Conservation (phyloP, 2,329 filamentous ascomycete species). For the Fusarium sp. region DNA sequence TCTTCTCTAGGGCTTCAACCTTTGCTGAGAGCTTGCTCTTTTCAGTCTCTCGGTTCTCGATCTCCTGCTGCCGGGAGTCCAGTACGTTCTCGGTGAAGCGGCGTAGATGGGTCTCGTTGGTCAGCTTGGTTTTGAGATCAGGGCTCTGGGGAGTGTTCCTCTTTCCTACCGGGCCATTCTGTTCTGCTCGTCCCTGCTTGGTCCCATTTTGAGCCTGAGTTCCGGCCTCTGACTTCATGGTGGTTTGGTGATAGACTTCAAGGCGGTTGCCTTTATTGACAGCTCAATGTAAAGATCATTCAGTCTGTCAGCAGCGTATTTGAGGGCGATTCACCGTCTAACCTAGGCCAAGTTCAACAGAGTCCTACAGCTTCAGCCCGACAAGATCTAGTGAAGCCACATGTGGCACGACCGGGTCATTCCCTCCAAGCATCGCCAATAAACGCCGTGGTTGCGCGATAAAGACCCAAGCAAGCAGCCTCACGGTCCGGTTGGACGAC, state of each 20-base stretch:
- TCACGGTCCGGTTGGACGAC: constrained; percentile 37
- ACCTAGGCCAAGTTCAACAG: constrained; percentile 11
- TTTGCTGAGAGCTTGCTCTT: constrained; percentile 44
- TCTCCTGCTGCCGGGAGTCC: constrained; percentile 51
- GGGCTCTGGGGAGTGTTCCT: constrained; percentile 26
- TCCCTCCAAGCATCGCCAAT: constrained; percentile 19
- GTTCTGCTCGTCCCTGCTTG: constrained; percentile 12
- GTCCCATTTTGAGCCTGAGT: constrained; percentile 3
- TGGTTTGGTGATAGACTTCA: constrained; percentile 6
- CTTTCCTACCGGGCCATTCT: constrained; percentile 12
- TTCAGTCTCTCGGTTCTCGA: constrained; percentile 48
- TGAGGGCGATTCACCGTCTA: constrained; percentile 14
- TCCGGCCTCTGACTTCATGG: constrained; percentile 34
- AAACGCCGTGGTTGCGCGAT: constrained; percentile 26
- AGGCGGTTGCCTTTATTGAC: constrained; percentile 15
- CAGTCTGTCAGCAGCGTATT: constrained; percentile 19
- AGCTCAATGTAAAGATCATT: constrained; percentile 4
- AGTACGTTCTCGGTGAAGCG: constrained; percentile 53
- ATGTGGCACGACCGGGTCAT: constrained; percentile 28
- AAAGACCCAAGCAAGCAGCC: constrained; percentile 37
- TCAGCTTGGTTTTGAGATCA: constrained; percentile 43
- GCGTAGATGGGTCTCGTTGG: constrained; percentile 49
- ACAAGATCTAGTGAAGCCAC: constrained; percentile 20
- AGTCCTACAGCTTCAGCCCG: not conserved
- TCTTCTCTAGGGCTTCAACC: constrained; percentile 47